A percentile compares a stretch with the other conserved stretches of the same genome.
Evolutionary conservation across 768 basidiomycete species (phyloP).

Genomic region (Guyanaporus albipodus): DNA sequence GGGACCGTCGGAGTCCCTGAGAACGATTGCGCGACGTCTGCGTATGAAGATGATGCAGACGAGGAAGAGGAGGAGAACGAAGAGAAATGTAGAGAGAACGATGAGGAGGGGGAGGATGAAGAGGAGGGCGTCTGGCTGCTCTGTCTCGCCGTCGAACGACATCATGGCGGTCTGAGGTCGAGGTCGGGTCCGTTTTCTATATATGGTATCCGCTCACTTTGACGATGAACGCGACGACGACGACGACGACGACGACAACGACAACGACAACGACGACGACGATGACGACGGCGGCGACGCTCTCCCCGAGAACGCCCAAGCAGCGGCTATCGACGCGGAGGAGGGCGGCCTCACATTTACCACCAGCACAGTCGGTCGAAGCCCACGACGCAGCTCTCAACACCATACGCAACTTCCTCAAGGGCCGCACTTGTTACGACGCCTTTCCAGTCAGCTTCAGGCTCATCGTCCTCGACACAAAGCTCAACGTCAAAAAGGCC

Average conservation of each 20-base stretch:
- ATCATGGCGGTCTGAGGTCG: no score
- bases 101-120: conserved; percentile 93
- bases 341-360: conserved; percentile 57
- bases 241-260: no score
- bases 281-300: conserved; percentile 43
- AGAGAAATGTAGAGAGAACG: conserved; percentile 87
- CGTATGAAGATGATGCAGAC: conserved; percentile 85
- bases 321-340: conserved; percentile 55
- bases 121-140: conserved; percentile 61
- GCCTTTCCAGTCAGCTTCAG: conserved; percentile 97
- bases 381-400: conserved; percentile 66
- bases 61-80: conserved; percentile 89
- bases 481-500: conserved; percentile 94
- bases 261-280: no score
- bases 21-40: conserved; percentile 68
- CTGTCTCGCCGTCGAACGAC: no score
- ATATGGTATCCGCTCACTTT: conserved; percentile 6
- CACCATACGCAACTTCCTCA: conserved; percentile 78
- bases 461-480: conserved; percentile 94
- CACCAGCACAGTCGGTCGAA: conserved; percentile 48
- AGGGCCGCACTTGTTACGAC: conserved; percentile 85
- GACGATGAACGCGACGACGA: conserved; percentile 43
- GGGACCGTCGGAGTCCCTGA: conserved; percentile 87
- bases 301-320: conserved; percentile 48
- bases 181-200: no score